Conservation (phyloP, 257 asterid species). For the Solanum sparsipilum region DNA sequence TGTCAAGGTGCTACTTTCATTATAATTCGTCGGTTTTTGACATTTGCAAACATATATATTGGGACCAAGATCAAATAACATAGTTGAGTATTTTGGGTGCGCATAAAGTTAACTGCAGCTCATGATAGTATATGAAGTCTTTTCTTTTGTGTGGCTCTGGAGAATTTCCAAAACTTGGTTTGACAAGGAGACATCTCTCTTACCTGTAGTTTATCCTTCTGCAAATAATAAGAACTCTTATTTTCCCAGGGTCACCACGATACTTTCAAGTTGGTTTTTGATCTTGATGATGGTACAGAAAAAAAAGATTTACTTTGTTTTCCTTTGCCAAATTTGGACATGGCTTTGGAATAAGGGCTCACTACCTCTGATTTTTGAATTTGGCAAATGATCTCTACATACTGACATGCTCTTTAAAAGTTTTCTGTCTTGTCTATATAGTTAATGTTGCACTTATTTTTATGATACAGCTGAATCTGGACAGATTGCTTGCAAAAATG, state of each 20-base stretch:
- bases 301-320: neutral
- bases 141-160: neutral
- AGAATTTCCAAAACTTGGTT: neutral
- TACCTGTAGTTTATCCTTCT: neutral
- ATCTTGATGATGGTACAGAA: neutral
- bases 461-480: slow-evolving; percentile 33
- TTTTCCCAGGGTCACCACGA: neutral
- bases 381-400: neutral
- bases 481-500: slow-evolving; percentile 73
- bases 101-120: neutral
- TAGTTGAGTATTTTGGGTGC: neutral
- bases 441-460: slow-evolving; percentile 5
- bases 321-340: neutral
- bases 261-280: neutral
- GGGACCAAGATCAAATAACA: neutral
- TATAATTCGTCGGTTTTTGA: neutral
- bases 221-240: neutral
- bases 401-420: neutral
- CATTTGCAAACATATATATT: neutral
- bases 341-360: neutral
- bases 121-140: neutral
- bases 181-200: neutral
- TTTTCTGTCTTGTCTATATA: neutral
- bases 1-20: neutral
- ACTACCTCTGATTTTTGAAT: neutral